Evolutionary conservation across 805 yeast species (phyloP).

Genomic region (Ascoidea rubescens): DNA sequence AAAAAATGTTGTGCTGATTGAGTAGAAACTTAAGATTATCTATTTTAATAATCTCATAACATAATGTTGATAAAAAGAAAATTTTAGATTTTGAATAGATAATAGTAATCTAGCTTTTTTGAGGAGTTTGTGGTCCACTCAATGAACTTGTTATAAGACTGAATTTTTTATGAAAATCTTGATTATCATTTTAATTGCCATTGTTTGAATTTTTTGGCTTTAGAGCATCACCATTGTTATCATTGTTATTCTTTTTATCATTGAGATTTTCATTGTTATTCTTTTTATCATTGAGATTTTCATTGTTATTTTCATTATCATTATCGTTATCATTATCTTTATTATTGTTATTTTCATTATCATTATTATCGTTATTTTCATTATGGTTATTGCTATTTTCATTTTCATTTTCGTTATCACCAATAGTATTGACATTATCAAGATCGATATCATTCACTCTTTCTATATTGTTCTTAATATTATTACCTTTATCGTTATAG

Average conservation of each 20-base stretch:
- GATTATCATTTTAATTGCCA: background rate
- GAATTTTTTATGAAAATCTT: no score
- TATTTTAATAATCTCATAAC: no score
- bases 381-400: background rate
- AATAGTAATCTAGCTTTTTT: background rate
- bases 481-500: background rate
- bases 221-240: background rate
- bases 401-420: background rate
- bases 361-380: no score
- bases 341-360: background rate
- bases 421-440: background rate
- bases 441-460: no score
- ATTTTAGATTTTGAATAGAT: no score
- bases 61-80: no score
- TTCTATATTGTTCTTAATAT: no score
- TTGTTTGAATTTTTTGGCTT: background rate
- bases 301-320: background rate
- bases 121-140: background rate
- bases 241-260: background rate
- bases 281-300: no score
- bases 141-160: no score
- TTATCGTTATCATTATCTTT: slow-evolving; percentile 3
- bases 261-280: background rate
- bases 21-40: no score
- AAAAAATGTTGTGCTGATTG: no score